A percentile compares a stretch with the other conserved stretches of the same genome.
phyloP scores from a whole-genome alignment of 129 eudicot genomes.

The Ambrosia artemisiifolia region DNA sequence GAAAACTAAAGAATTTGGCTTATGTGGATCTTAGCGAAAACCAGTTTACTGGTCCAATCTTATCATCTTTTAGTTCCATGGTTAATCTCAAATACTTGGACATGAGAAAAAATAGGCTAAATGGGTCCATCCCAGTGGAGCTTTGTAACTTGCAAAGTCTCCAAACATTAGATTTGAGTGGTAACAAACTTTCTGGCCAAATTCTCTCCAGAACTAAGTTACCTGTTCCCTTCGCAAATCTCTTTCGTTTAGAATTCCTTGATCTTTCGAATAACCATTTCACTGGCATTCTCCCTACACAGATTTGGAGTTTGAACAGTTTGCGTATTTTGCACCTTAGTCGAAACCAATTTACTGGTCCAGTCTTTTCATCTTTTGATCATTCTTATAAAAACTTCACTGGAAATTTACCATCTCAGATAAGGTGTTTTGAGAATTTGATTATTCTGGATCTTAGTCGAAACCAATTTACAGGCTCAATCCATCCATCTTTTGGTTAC shows the following conservation, averaged over 20 bases:
- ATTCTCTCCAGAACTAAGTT: neutral
- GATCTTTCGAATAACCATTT: constrained; percentile 17
- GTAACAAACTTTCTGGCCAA: neutral
- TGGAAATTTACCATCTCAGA: neutral
- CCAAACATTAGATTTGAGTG: neutral
- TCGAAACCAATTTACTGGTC: constrained; percentile 5
- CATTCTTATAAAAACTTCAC: neutral
- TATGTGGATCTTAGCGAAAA: constrained; percentile 13
- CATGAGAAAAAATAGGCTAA: constrained; percentile 4
- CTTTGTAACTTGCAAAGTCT: constrained; percentile 11
- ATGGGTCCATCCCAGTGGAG: constrained; percentile 15
- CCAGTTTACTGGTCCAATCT: constrained; percentile 11
- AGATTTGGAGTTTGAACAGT: neutral
- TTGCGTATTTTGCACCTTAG: neutral
- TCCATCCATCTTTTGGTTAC: constrained; percentile 1
- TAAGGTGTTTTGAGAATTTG: neutral
- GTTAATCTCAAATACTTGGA: neutral
- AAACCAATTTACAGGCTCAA: constrained; percentile 1
- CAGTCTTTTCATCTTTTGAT: constrained; percentile 8
- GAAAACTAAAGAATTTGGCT: neutral
- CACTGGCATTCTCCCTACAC: neutral
- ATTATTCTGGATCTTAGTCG: neutral
- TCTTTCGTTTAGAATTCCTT: neutral
- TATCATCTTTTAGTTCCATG: neutral
- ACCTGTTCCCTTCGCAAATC: constrained; percentile 3